phyloP scores from a whole-genome alignment of 331 rosid genomes.

The Malus hybrid region DNA sequence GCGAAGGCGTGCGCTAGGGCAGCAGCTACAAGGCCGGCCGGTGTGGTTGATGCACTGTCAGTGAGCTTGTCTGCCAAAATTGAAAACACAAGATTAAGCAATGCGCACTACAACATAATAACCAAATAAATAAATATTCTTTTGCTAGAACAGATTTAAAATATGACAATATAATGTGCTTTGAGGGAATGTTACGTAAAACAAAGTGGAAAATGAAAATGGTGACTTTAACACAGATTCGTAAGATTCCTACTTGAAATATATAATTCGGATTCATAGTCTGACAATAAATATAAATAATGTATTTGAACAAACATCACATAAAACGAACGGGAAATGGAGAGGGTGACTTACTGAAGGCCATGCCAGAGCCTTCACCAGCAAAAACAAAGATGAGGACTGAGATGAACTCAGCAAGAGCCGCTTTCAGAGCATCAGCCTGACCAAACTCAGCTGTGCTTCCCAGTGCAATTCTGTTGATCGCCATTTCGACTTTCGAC shows the following conservation, averaged over 20 bases:
- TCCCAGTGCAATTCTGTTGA: slow-evolving; percentile 51
- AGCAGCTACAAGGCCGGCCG: slow-evolving; percentile 63
- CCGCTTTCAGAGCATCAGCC: slow-evolving; percentile 48
- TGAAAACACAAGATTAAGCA: neutral
- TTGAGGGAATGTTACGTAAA: neutral
- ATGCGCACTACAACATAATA: neutral
- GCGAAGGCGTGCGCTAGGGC: slow-evolving; percentile 66
- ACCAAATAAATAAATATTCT: neutral
- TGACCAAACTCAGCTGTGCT: slow-evolving; percentile 38
- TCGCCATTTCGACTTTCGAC: slow-evolving; percentile 31
- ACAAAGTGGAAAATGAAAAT: neutral
- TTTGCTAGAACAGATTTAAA: neutral
- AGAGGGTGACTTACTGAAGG: slow-evolving; percentile 40
- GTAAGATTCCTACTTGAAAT: neutral
- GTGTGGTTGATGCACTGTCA: slow-evolving; percentile 43
- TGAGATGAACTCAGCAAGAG: slow-evolving; percentile 68
- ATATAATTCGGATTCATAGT: neutral
- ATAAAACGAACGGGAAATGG: neutral
- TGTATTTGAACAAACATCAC: neutral
- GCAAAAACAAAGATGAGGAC: slow-evolving; percentile 71
- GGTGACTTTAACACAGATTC: neutral
- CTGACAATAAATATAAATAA: neutral
- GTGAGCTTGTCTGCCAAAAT: slow-evolving; percentile 53
- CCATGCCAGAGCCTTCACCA: slow-evolving; percentile 67
- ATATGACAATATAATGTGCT: neutral